Evolutionary conservation across 2,329 filamentous ascomycete genomes (phyloP).

Genomic region (Cercospora sp.): DNA sequence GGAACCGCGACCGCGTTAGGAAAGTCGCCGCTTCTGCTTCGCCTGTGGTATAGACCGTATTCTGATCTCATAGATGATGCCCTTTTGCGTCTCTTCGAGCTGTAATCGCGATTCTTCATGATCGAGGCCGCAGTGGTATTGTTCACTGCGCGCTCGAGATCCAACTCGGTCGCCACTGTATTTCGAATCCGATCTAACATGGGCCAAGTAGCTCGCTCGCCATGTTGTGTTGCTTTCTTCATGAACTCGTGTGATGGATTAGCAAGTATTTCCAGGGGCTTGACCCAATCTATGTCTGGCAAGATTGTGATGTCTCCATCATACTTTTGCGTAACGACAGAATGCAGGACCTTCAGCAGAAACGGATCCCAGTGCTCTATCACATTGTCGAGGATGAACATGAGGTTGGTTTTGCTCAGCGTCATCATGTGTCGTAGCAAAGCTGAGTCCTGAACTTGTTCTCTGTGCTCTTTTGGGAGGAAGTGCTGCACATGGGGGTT

Average conservation of each 20-base stretch:
- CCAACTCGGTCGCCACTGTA: constrained; percentile 83
- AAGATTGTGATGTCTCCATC: constrained; percentile 94
- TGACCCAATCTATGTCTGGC: constrained; percentile 71
- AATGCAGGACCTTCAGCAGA: constrained; percentile 55
- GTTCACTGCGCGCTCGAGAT: constrained; percentile 58
- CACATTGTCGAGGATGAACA: constrained; percentile 22
- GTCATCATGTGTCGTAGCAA: constrained; percentile 25
- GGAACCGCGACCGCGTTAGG: constrained; percentile 11
- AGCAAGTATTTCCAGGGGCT: constrained; percentile 73
- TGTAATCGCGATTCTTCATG: constrained; percentile 8
- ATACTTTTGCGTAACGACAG: constrained; percentile 85
- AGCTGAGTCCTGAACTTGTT: constrained; percentile 57
- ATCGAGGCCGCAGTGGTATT: constrained; percentile 56
- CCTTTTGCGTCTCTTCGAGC: constrained; percentile 14
- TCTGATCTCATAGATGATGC: constrained; percentile 27
- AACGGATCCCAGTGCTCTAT: constrained; percentile 26
- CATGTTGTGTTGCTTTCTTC: constrained; percentile 71
- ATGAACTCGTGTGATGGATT: constrained; percentile 90
- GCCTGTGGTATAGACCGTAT: constrained; percentile 15
- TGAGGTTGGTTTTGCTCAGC: constrained; percentile 17
- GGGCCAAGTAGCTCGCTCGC: constrained; percentile 89
- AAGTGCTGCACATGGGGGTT: constrained; percentile 79
- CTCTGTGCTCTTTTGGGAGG: constrained; percentile 66
- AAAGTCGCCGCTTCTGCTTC: constrained; percentile 16
- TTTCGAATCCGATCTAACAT: constrained; percentile 83